Evolutionary conservation across 139 green algal genomes (phyloP).

Genomic region (Chlorella sp.): DNA sequence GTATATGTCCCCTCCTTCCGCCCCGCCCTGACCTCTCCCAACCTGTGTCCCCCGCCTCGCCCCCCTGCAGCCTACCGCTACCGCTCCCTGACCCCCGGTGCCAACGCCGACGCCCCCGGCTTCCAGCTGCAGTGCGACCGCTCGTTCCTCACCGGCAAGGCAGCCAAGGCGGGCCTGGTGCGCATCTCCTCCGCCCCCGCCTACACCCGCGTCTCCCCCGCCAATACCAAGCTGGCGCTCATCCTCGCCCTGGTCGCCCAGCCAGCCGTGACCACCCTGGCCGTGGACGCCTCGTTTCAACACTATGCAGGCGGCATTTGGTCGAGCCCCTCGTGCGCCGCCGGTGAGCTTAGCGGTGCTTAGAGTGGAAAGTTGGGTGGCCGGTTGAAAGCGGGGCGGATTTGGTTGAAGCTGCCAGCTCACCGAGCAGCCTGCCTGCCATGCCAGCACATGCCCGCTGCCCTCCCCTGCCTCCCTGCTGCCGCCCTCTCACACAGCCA

Average conservation of each 20-base stretch:
- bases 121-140: background rate
- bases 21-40: background rate
- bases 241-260: too few relatives aligned
- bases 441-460: too few relatives aligned
- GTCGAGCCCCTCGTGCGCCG: background rate
- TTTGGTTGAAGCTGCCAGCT: background rate
- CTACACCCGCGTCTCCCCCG: too few relatives aligned
- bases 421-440: too few relatives aligned
- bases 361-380: background rate
- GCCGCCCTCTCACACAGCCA: background rate
- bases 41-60: background rate
- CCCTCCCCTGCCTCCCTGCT: background rate
- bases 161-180: too few relatives aligned
- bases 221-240: too few relatives aligned
- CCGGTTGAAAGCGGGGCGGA: background rate
- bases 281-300: conserved; percentile 12
- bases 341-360: background rate
- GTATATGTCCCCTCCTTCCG: background rate
- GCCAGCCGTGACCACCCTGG: background rate
- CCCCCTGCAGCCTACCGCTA: background rate
- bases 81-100: background rate
- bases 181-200: too few relatives aligned
- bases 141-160: background rate
- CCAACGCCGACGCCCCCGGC: background rate
- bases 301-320: conserved; percentile 23